Conservation (phyloP, 805 yeast species). For the Clavispora vitiphila region DNA sequence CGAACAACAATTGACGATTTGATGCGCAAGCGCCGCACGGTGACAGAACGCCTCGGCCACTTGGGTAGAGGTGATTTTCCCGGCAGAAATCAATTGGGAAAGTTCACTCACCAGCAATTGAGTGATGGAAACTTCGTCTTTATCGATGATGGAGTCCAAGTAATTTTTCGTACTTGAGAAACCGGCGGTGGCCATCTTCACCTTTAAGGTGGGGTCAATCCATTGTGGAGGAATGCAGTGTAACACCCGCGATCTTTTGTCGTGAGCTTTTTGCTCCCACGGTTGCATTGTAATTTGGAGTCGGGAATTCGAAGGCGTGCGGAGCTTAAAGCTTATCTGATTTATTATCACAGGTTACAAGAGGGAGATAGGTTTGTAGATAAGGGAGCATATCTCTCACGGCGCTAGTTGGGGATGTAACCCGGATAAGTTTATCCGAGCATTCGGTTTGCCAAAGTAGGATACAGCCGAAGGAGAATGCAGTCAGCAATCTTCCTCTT, state of each 20-base stretch:
- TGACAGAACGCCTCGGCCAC: constrained; percentile 21
- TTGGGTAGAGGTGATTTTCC: constrained; percentile 1
- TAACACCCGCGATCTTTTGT: neutral
- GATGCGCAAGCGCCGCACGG: constrained; percentile 23
- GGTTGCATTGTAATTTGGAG: neutral
- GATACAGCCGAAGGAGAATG: too few species aligned
- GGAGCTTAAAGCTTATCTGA: too few species aligned
- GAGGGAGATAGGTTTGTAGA: too few species aligned
- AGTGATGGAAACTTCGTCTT: neutral
- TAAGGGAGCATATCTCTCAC: too few species aligned
- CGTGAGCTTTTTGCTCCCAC: neutral
- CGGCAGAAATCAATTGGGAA: neutral
- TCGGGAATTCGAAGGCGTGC: too few species aligned
- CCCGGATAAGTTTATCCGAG: too few species aligned
- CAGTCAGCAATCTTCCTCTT: too few species aligned
- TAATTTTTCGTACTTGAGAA: neutral
- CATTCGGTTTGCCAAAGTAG: too few species aligned
- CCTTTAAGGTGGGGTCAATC: neutral
- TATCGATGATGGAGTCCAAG: neutral
- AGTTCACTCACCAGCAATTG: neutral
- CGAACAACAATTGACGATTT: constrained; percentile 18
- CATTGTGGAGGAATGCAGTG: neutral
- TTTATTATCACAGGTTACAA: too few species aligned
- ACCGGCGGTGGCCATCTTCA: neutral
- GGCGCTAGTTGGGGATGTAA: too few species aligned